Percentiles rank a stretch among this genome's conserved stretches.
These are phyloP conservation scores for Colletotrichum scovillei DNA, from an alignment of 2,329 filamentous ascomycete species.

Conservation along the genomic window DNA sequence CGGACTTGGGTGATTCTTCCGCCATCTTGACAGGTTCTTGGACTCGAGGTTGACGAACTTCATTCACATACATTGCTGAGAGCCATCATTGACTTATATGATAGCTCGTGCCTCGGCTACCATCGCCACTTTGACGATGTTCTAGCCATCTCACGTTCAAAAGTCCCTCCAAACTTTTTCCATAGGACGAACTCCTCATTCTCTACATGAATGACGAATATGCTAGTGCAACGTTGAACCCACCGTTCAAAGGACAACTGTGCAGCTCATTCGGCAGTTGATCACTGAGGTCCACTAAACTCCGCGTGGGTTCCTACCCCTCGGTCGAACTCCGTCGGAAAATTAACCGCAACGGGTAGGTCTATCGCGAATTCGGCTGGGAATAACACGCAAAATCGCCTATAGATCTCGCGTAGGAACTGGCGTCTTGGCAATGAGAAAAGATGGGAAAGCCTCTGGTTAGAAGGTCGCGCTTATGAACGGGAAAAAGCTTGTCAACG, in stretches of 20 bases:
- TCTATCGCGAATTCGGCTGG: not conserved
- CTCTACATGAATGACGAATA: conserved; percentile 27
- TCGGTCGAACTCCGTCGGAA: conserved; percentile 5
- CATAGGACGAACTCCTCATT: conserved; percentile 14
- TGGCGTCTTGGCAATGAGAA: not conserved
- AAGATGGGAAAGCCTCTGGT: not conserved
- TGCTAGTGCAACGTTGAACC: conserved; percentile 18
- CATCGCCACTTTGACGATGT: not conserved
- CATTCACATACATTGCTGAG: not conserved
- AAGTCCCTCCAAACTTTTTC: not conserved
- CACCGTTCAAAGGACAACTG: not conserved
- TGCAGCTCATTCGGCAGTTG: conserved; percentile 5
- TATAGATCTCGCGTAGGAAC: not conserved
- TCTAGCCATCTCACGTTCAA: not conserved
- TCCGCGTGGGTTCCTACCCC: not conserved
- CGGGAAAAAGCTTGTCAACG: not conserved
- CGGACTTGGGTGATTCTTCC: conserved; percentile 12
- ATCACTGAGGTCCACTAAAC: not conserved
- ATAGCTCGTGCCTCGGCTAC: not conserved
- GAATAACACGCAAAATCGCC: not conserved
- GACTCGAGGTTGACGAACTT: not conserved
- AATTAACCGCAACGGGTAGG: conserved; percentile 1
- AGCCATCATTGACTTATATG: not conserved
- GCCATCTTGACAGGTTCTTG: not conserved
- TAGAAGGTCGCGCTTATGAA: not conserved